Evolutionary conservation across 2,329 filamentous ascomycete genomes (phyloP), one percentile per base, ranked within the genome.

Genomic region (Ascosphaera pollenicola): DNA sequence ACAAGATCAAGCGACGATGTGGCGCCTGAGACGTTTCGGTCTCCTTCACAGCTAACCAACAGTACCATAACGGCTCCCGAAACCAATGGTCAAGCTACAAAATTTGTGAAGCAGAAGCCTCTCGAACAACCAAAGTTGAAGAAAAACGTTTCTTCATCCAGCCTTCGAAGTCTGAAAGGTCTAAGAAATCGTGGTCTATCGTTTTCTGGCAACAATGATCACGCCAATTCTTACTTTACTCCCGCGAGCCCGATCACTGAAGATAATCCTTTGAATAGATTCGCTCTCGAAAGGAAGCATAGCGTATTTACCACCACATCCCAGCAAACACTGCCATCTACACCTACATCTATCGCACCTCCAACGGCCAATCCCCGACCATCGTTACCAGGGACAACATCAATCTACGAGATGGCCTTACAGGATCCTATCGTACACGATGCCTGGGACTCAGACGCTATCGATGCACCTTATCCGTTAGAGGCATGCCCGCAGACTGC

Each of bases 401-500:
- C 35, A 3, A 36, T 36, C 5, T 36, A 36, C 15, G 35, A 36
- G 35, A 36, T 24, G 17, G 35, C 35, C 8, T 18, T 36, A 15
- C 35, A 36, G 6, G 35, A 36, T n/a, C 35, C 35, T 17, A 16
- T 36, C 6, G 4, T 24, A 5, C 19, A 36, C 15, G 35, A 24
- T 18, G 35, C 35, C 8, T 36, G 35, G 35, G 17, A 36, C 17
- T 36, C 35, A 36, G 35, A 36, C 15, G 10, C 35, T 4, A 36
- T 36, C 19, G 75, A 83, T 46, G 70, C 74, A 1, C 85, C 85
- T 10, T 68, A 77, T 17, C 73, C 83, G 0, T 67, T 98, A 3
- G 89, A 98, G 52, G 80, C 89, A 2, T 98, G 91, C 53, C 89
- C 89, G 1, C 81, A 78, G 28, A 83, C 91, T 32, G 76, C 78